Evolutionary conservation across 73 alveolate species (phyloP), one percentile per base, ranked within the genome.

Genomic region (Stentor coeruleus): DNA sequence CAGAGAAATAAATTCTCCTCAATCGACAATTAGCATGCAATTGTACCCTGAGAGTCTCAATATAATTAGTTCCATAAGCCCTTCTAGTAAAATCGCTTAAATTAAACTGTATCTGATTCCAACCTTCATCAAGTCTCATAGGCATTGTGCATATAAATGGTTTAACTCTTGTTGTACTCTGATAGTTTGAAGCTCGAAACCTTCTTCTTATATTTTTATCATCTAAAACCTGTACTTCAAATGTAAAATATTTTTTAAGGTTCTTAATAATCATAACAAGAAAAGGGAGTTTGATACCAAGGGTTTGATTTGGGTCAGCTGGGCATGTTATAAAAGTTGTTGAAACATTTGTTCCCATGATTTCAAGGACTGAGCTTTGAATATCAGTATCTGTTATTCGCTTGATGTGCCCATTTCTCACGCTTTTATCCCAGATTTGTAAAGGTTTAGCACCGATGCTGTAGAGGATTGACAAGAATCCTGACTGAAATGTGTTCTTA

Each of bases 61-160:
- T 84, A 84, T 93, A 93, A 89, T 93, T 93, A 39, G 98, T 93
- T 79, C 98, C 98, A 88, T 93, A 93, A 58, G 98, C 98, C 84
- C 98, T 91, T 79, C 98, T 85, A 26, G 98, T 93, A 88, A 93
- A 93, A 83, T 93, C 98, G 3, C 96, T 89, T 87, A 93, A 90
- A 86, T 93, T 93, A 87, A 93, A 93, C 86, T 93, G 96, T 76
- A 93, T 93, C 91, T 93, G 96, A 81, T 93, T 93, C 98, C 98
- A 93, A 38, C 98, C 98, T 86, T 93, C 98, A 79, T 93, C 98
- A 49, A 93, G 91, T 86, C 95, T 93, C 98, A 93, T 93, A 40
- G 98, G 98, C 91, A 93, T 93, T 49, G 98, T 93, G 58, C 98
- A 93, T 85, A 93, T 93, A 87, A 93, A 93, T 3, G 98, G 98